A percentile compares a stretch with the other conserved stretches of the same genome.
These are phyloP conservation scores for Pelargonium cotyledonis DNA, from an alignment of 441 rosid genomes.

Conservation along the genomic window DNA sequence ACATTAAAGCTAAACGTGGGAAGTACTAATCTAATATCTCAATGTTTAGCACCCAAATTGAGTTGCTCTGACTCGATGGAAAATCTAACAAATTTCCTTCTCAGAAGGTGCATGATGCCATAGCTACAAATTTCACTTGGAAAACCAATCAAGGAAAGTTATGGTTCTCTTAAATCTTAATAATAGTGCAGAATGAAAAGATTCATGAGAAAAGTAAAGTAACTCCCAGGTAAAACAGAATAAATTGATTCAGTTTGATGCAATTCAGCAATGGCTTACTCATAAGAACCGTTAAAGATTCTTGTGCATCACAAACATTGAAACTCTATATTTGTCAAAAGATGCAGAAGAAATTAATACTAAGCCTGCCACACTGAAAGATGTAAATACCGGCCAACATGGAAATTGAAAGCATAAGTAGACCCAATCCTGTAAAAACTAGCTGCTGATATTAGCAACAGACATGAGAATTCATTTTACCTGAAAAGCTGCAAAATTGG, in stretches of 20 bases:
- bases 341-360: neutral
- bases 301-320: neutral
- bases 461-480: constrained; percentile 29
- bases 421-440: neutral
- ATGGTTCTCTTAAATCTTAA: too few relatives aligned
- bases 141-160: too few relatives aligned
- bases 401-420: neutral
- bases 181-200: too few relatives aligned
- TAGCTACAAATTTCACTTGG: too few relatives aligned
- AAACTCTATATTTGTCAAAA: neutral
- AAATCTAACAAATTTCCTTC: too few relatives aligned
- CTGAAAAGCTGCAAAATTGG: constrained; percentile 73
- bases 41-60: too few relatives aligned
- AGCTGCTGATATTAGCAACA: neutral
- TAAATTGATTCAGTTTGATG: too few relatives aligned
- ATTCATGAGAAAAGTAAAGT: too few relatives aligned
- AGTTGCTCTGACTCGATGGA: too few relatives aligned
- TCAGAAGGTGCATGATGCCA: too few relatives aligned
- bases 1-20: neutral
- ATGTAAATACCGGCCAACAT: neutral
- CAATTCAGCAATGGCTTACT: neutral
- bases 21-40: neutral
- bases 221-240: too few relatives aligned
- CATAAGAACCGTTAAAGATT: neutral
- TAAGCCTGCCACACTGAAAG: neutral